Base-by-base conservation (phyloP, 192 early-diverging fungal genomes). In the Coemansia sp. region DNA sequence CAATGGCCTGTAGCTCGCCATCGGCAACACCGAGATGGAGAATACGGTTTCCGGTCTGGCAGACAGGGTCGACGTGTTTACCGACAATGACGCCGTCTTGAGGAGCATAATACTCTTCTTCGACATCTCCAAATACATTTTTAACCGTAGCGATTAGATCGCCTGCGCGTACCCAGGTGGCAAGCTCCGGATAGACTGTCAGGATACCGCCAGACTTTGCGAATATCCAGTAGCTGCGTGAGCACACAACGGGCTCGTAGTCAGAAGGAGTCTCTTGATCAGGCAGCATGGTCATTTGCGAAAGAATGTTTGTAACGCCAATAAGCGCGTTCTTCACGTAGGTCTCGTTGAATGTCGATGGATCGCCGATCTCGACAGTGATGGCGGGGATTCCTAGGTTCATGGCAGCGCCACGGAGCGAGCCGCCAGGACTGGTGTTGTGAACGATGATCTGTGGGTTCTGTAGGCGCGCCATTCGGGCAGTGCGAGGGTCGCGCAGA, bases 361-460 rank as follows among this genome's bases (percentile, higher is more conserved):
- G 94, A 63, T 96, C 90, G 52, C 94, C 94, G 69, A 96, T 94
- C 71, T 96, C 94, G 29, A 96, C 93, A 2, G 93, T 95, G 38
- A 96, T 94, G 12, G 94, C 91, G 17, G 85, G 86, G 28, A 96
- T 90, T 34, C 91, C 87, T 28, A 87, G 84, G 56, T 86, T 75
- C 73, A 84, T 86, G 7, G 91, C 91, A 0, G 92, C 94, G 22
- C 89, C 90, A 40, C 94, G 84, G 50, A 96, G 76, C 0, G 94
- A 91, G n/a, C 94, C 94, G 80, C 68, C 74, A 11, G 85, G 83
- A 5, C 80, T 84, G 20, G 85, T 86, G 66, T 89, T 89, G 73
- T 89, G 88, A 0, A 89, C 88, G 64, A 89, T 89, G 74, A 89
- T 89, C 84, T 92, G 93, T 14, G 94, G 94, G 58, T 96, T 90